These are phyloP conservation scores for Pezicula radicicola DNA, from an alignment of 2,329 filamentous ascomycete genomes.

Conservation along the genomic window DNA sequence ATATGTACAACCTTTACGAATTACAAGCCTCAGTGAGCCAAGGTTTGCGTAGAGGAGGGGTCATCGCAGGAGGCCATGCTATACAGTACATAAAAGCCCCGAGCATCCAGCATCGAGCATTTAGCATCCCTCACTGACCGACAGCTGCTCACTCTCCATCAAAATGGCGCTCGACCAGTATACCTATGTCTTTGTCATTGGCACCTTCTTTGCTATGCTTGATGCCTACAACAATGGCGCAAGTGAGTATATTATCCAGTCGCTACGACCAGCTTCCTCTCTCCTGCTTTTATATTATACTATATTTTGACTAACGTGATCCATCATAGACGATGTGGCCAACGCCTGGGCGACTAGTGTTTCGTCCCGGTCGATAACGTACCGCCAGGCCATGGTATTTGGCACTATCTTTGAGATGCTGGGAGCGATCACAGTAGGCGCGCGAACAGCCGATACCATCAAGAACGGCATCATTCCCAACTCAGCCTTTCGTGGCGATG, in stretches of 20 bases:
- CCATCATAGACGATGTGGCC: slow-evolving; percentile 68
- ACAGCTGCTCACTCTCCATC: neutral
- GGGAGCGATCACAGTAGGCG: slow-evolving; percentile 64
- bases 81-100: no score
- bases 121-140: no score
- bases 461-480: slow-evolving; percentile 73
- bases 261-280: neutral
- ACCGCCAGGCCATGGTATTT: slow-evolving; percentile 66
- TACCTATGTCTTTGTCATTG: slow-evolving; percentile 54
- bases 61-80: no score
- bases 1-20: no score
- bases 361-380: slow-evolving; percentile 73
- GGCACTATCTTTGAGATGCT: slow-evolving; percentile 66
- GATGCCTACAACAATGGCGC: slow-evolving; percentile 59
- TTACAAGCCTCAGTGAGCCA: no score
- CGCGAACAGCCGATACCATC: slow-evolving; percentile 72
- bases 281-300: neutral
- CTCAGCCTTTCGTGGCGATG: slow-evolving; percentile 54
- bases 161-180: slow-evolving; percentile 40
- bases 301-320: neutral
- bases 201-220: slow-evolving; percentile 52
- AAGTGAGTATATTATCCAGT: slow-evolving; percentile 12
- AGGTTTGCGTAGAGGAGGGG: no score
- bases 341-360: slow-evolving; percentile 82
- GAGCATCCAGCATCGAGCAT: no score